Conservation (phyloP, 2,329 filamentous ascomycete species). For the Zopfia rhizophila region DNA sequence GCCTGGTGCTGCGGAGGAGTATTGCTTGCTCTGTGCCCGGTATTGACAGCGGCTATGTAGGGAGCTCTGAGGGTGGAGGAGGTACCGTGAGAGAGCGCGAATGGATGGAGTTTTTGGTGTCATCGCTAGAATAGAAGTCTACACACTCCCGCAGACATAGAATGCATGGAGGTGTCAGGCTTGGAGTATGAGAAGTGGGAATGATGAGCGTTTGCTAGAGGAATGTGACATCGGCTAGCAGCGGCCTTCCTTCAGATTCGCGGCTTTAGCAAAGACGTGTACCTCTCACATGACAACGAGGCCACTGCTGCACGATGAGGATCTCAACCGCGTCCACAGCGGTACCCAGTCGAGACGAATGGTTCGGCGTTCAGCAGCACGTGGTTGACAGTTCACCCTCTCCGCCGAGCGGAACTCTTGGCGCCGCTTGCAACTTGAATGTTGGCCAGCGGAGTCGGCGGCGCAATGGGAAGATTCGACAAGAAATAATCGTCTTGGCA, state of each 20-base stretch:
- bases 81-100: conserved; percentile 42
- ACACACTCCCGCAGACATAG: neutral
- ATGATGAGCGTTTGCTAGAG: no score
- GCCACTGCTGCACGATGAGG: conserved; percentile 26
- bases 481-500: no score
- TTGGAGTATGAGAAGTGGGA: neutral
- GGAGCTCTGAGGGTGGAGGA: conserved; percentile 40
- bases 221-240: neutral
- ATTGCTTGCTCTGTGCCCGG: conserved; percentile 42
- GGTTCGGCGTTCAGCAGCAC: no score
- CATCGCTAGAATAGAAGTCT: conserved; percentile 29
- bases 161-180: neutral
- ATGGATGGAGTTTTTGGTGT: conserved; percentile 40
- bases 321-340: no score
- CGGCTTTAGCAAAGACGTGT: neutral
- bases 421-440: no score
- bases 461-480: conserved; percentile 7
- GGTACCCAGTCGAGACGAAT: no score
- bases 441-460: conserved; percentile 1
- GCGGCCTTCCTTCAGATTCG: neutral
- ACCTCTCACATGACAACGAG: no score
- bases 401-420: no score
- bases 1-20: conserved; percentile 61
- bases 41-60: conserved; percentile 35
- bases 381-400: no score